Evolutionary conservation across 345 rosid genomes (phyloP), one percentile per base, ranked within the genome.

Genomic region (Syzygium oleosum): DNA sequence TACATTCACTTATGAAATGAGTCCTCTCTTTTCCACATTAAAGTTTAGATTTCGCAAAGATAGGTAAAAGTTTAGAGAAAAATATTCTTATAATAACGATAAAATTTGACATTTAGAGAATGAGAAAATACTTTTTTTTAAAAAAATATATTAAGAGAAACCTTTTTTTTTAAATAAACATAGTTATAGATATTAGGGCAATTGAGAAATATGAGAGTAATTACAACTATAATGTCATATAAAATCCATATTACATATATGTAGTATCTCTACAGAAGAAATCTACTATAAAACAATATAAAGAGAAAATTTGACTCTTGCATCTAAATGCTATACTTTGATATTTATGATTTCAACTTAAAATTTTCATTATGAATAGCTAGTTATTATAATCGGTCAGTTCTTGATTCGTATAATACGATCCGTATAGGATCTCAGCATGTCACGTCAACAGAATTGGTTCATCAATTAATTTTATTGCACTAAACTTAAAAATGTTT

Each of bases 251-350:
- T 58, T 23, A 58, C 12, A 12, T 25, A 58, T 25, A 25, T 58
- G 29, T 23, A 2, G 0, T 3, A 25, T 58, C 14, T 58, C 14
- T 2, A 23, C 13, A 0, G 0, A 5, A 58, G 1, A 58, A 25
- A 25, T 58, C 29, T 58, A 58, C 63, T 58, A 25, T 11, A 58
- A 58, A 58, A 25, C 25, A 58, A 25, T 58, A 25, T 5, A 58
- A 58, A 58, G 14, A 58, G 29, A 58, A 58, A 58, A 58, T 25
- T 58, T 58, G 63, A 58, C 29, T 25, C 0, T 23, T 10, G 14
- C 29, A 25, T 58, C 29, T 58, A 58, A 25, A 58, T 58, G 29
- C 63, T 25, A 58, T 1, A 58, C 11, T 58, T 58, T 10, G 31
- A 59, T 59, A 27, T 27, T 59, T 27, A 59, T 27, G 12, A 1